phyloP scores from a whole-genome alignment of 176 grass and related monocot genomes.

The Aegilops tauschii region DNA sequence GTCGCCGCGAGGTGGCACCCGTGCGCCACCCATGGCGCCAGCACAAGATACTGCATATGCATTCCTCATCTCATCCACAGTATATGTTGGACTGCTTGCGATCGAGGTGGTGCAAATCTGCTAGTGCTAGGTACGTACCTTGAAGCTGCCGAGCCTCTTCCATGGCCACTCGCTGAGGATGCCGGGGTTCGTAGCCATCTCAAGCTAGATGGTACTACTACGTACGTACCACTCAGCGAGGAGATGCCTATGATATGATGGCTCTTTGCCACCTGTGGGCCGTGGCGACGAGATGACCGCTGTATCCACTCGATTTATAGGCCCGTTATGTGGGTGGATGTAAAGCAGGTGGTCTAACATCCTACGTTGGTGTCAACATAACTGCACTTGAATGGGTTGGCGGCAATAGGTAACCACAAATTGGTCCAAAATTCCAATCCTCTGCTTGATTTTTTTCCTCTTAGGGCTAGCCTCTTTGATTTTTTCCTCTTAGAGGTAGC shows the following conservation, averaged over 20 bases:
- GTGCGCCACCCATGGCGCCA: constrained; percentile 67
- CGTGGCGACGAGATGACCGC: neutral
- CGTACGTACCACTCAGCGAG: too few relatives aligned
- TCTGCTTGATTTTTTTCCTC: neutral
- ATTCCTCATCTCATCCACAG: neutral
- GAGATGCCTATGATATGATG: too few relatives aligned
- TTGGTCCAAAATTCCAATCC: neutral
- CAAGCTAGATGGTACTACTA: neutral
- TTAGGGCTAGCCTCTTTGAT: too few relatives aligned
- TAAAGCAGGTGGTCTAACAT: neutral
- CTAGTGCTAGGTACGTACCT: constrained; percentile 36
- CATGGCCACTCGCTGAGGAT: constrained; percentile 90
- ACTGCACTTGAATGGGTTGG: neutral
- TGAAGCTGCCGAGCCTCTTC: constrained; percentile 89
- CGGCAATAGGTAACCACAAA: neutral
- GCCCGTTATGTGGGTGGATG: neutral
- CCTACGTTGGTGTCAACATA: neutral
- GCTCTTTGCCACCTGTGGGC: neutral
- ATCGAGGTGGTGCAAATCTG: neutral
- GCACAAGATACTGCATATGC: constrained; percentile 48
- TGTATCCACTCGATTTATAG: neutral
- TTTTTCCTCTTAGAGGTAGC: too few relatives aligned
- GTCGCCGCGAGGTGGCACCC: constrained; percentile 25
- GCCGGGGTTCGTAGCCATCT: constrained; percentile 84
- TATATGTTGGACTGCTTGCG: neutral